Base-by-base conservation (phyloP, 768 basidiomycete genomes). In the Tricholoma sp. region DNA sequence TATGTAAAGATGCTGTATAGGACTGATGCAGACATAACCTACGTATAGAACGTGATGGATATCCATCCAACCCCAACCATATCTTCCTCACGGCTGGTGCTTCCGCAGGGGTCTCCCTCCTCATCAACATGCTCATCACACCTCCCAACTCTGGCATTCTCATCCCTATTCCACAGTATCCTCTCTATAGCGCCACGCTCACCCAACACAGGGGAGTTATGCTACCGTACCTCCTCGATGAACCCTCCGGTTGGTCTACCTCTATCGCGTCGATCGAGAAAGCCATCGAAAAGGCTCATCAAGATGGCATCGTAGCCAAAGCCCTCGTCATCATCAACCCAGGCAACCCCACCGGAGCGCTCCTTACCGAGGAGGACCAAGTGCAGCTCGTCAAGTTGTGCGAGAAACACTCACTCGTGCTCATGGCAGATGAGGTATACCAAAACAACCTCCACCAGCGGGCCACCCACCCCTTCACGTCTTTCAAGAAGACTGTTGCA, bases 361-460 rank as follows among this genome's bases (percentile, higher is more conserved):
- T 96, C 51, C 81, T 99, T 10, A 81, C 85, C 60, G 77, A 82
- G 56, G 61, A 70, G 29, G 90, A 89, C 18, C 90, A 94, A 78
- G 74, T 79, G 55, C 74, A 80, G 50, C 80, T 99, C 56, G 84
- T 97, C n/a, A 72, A 83, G 28, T 72, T 98, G 9, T 96, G 94
- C 72, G 90, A 94, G 67, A 78, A 89, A 61, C 77, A 98, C 72
- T 76, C 77, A 6, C 84, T 99, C 56, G 88, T 96, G 18, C 83
- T 99, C 51, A 82, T 98, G 61, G 96, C 96, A 0, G 96, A 99
- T 71, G 96, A 99, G 71, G 96, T 99, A n/a, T 98, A 99, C 79
- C 96, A 99, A 72, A 75, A 75, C 63, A 98, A 98, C 76, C 80
- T 98, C 44, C 94, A 95, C 76, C 76, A 80, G 45, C 76, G 73